A percentile compares a stretch with the other conserved stretches of the same genome.
These are phyloP conservation scores for Jaltomata sinuosa DNA, from an alignment of 257 asterid species.

Conservation along the genomic window DNA sequence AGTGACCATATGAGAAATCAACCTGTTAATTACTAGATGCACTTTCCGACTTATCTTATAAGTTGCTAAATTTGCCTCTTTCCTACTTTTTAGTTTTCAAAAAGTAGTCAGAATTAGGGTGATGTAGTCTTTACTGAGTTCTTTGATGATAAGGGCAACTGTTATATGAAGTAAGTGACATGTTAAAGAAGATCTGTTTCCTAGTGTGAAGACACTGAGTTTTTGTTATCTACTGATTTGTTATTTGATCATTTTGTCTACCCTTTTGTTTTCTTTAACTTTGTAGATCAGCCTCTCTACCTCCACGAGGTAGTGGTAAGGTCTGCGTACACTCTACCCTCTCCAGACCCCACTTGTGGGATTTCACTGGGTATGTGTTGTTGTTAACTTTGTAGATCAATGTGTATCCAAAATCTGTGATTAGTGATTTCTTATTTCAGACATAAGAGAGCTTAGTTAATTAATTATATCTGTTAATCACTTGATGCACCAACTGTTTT, in stretches of 20 bases:
- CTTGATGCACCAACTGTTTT: neutral
- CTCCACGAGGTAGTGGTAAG: too few species aligned
- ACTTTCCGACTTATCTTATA: neutral
- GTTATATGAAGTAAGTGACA: neutral
- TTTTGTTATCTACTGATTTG: neutral
- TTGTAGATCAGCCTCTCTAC: neutral
- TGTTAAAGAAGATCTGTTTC: neutral
- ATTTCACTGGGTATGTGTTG: too few species aligned
- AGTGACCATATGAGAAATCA: too few species aligned
- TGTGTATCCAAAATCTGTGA: neutral
- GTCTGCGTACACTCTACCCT: too few species aligned
- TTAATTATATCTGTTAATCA: neutral
- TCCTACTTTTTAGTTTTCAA: neutral
- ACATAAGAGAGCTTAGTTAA: neutral
- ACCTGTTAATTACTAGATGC: neutral
- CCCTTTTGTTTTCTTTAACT: neutral
- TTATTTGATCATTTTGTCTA: neutral
- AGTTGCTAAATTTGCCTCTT: neutral
- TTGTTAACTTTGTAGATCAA: neutral
- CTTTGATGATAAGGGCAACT: neutral
- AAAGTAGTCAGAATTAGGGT: neutral
- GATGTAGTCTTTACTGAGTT: neutral
- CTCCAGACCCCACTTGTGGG: too few species aligned
- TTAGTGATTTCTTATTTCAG: neutral
- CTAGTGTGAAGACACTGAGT: neutral